Conservation (phyloP, 305 asterid genomes). For the Fraxinus platypoda region DNA sequence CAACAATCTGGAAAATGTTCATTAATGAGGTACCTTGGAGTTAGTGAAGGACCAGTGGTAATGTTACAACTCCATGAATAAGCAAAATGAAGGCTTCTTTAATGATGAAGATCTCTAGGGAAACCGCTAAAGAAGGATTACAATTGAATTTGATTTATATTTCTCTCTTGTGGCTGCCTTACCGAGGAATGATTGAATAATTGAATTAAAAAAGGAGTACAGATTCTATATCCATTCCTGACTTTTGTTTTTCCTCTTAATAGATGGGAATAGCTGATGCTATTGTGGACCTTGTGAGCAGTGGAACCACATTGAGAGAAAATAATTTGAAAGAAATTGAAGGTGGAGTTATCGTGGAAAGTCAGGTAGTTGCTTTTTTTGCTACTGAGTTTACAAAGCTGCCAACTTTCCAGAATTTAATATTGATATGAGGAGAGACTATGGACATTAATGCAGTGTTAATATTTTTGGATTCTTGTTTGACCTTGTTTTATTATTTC, state of each 20-base stretch:
- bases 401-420: background rate
- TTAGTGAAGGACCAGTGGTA: background rate
- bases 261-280: constrained; percentile 99
- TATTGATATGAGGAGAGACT: constrained; percentile 12
- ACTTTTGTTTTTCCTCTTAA: constrained; percentile 14
- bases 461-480: constrained; percentile 8
- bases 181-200: background rate
- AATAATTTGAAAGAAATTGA: constrained; percentile 91
- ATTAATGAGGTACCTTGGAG: background rate
- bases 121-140: background rate
- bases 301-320: constrained; percentile 93
- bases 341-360: constrained; percentile 88
- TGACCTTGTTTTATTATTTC: constrained; percentile 32
- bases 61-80: background rate
- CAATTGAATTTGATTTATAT: background rate
- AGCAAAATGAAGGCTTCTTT: background rate
- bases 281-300: constrained; percentile 96
- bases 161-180: background rate
- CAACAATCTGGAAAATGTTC: constrained; percentile 6
- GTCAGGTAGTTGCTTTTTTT: constrained; percentile 62
- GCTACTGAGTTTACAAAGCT: constrained; percentile 1
- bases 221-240: constrained; percentile 7
- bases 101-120: background rate
- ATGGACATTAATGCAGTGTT: constrained; percentile 12
- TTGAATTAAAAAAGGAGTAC: background rate